These are phyloP conservation scores for Jatropha podagrica DNA, from an alignment of 441 rosid species.

Conservation along the genomic window DNA sequence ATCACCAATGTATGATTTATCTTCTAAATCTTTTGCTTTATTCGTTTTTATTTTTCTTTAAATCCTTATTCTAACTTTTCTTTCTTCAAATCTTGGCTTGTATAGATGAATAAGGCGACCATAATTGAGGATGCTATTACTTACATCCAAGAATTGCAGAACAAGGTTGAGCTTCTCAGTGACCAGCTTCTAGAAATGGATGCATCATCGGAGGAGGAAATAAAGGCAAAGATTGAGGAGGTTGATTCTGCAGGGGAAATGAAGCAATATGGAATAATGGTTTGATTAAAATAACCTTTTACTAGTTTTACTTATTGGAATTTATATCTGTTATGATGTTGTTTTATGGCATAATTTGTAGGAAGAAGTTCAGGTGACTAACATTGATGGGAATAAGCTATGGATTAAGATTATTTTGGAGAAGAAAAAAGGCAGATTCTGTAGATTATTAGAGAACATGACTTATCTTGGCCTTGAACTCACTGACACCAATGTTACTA, in stretches of 20 bases:
- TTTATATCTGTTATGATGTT: no score
- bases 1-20: constrained; percentile 59
- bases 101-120: constrained; percentile 77
- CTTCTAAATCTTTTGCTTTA: not conserved
- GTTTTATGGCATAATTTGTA: constrained; percentile 18
- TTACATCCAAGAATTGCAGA: constrained; percentile 64
- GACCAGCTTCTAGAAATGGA: constrained; percentile 61
- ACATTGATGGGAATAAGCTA: constrained; percentile 46
- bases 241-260: constrained; percentile 39
- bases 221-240: constrained; percentile 21
- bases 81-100: not conserved
- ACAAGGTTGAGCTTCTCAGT: constrained; percentile 40
- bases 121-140: constrained; percentile 78
- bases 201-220: constrained; percentile 29
- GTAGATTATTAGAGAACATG: constrained; percentile 58
- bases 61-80: not conserved
- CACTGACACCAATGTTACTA: constrained; percentile 51
- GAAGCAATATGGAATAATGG: constrained; percentile 52
- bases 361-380: constrained; percentile 61
- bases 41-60: not conserved
- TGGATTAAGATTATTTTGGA: constrained; percentile 66
- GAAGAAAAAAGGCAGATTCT: constrained; percentile 56
- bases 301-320: not conserved
- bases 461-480: constrained; percentile 51
- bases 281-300: constrained; percentile 13